Evolutionary conservation across 805 yeast species (phyloP).

Genomic region (Pichia pseudocactophila): DNA sequence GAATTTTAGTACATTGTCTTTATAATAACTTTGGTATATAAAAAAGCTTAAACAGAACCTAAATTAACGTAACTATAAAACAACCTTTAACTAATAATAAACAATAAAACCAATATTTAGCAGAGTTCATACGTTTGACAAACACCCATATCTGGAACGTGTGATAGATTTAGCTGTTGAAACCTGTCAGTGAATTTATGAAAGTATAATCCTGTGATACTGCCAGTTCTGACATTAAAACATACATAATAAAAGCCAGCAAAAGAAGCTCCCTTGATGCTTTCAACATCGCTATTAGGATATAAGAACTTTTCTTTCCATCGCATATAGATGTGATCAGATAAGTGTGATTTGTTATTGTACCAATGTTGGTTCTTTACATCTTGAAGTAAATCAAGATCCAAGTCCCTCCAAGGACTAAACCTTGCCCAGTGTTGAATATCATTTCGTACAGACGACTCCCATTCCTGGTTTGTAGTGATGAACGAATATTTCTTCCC

Average conservation of each 20-base stretch:
- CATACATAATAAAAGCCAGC: constrained; percentile 90
- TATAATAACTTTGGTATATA: too few relatives aligned
- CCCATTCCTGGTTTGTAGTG: constrained; percentile 51
- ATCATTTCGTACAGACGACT: constrained; percentile 40
- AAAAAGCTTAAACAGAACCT: too few relatives aligned
- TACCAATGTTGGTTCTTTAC: constrained; percentile 20
- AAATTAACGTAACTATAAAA: background rate
- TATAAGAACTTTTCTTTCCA: constrained; percentile 90
- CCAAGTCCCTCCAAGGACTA: constrained; percentile 28
- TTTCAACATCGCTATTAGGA: constrained; percentile 64
- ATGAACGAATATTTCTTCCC: constrained; percentile 50
- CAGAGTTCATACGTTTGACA: constrained; percentile 24
- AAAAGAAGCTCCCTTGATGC: constrained; percentile 67
- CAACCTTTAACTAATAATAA: background rate
- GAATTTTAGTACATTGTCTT: too few relatives aligned
- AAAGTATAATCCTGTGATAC: constrained; percentile 72
- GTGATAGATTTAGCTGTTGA: constrained; percentile 64
- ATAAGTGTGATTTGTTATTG: constrained; percentile 20
- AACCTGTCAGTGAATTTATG: constrained; percentile 71
- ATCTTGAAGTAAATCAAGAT: constrained; percentile 26
- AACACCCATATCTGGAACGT: constrained; percentile 42
- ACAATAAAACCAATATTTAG: constrained; percentile 3
- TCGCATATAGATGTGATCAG: constrained; percentile 68
- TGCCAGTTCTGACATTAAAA: constrained; percentile 68
- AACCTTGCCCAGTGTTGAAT: constrained; percentile 58